A percentile compares a stretch with the other conserved stretches of the same genome.
phyloP scores from a whole-genome alignment of 2,329 filamentous ascomycete species.

The Nigrospora sphaerica region DNA sequence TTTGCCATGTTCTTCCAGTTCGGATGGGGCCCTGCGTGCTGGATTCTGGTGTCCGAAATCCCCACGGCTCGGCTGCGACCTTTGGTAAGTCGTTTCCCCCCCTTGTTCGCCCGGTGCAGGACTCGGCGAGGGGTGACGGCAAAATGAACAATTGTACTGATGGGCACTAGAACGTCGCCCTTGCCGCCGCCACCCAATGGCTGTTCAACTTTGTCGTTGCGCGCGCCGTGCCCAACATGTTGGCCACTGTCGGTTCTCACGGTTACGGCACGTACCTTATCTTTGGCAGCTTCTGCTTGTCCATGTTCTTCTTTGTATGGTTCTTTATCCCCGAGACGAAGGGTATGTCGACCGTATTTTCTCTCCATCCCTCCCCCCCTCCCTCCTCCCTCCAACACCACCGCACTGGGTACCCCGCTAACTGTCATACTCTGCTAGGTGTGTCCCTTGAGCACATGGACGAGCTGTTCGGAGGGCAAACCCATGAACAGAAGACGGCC shows the following conservation, averaged over 20 bases:
- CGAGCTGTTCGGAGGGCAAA: slow-evolving; percentile 43
- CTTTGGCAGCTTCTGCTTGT: slow-evolving; percentile 54
- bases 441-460: slow-evolving; percentile 52
- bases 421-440: slow-evolving; percentile 39
- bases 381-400: neutral
- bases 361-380: neutral
- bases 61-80: slow-evolving; percentile 46
- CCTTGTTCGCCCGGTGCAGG: neutral
- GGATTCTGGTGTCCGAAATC: slow-evolving; percentile 59
- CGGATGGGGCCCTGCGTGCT: slow-evolving; percentile 60
- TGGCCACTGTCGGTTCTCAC: slow-evolving; percentile 33
- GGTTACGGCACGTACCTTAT: slow-evolving; percentile 53
- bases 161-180: slow-evolving; percentile 40
- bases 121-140: neutral
- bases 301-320: slow-evolving; percentile 54
- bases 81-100: slow-evolving; percentile 6
- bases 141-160: neutral
- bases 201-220: slow-evolving; percentile 61
- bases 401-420: neutral
- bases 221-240: slow-evolving; percentile 56
- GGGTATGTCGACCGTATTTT: slow-evolving; percentile 11
- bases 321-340: slow-evolving; percentile 42
- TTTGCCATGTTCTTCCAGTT: slow-evolving; percentile 62
- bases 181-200: slow-evolving; percentile 57
- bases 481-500: neutral